These are phyloP conservation scores for Rhododendron vialii DNA, from an alignment of 148 eudicot species.

Conservation along the genomic window DNA sequence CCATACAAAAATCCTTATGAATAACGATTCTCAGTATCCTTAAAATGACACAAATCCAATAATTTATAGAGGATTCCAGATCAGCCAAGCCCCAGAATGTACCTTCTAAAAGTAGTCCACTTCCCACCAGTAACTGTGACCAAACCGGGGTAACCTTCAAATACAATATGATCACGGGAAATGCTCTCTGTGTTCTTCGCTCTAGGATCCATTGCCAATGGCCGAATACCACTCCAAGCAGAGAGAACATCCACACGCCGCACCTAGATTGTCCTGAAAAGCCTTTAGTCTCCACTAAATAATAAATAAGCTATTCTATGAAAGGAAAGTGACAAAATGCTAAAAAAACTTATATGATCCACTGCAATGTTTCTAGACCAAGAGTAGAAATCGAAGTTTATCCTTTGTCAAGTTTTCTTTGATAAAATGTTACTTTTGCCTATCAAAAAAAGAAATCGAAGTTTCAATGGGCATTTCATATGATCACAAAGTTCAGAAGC, in stretches of 20 bases:
- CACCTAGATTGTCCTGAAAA: constrained; percentile 42
- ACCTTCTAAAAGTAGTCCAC: constrained; percentile 99
- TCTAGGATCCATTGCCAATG: constrained; percentile 85
- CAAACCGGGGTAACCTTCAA: constrained; percentile 90
- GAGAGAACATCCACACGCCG: constrained; percentile 94
- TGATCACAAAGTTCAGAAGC: background rate
- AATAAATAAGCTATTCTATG: background rate
- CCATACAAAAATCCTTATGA: background rate
- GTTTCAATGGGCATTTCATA: background rate
- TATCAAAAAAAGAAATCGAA: background rate
- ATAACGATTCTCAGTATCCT: background rate
- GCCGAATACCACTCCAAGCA: constrained; percentile 99
- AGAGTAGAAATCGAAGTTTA: background rate
- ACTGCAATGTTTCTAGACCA: background rate
- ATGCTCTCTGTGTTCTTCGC: constrained; percentile 93
- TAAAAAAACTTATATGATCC: background rate
- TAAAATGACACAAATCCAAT: background rate
- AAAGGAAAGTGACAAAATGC: background rate
- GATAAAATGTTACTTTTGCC: no score
- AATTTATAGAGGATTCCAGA: background rate
- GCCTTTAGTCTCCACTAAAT: background rate
- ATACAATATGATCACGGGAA: constrained; percentile 89
- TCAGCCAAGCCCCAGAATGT: constrained; percentile 8
- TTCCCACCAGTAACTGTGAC: constrained; percentile 99
- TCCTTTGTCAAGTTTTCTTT: no score